Conservation (phyloP, 192 early-diverging fungal genomes). For the Entophlyctis luteolus region DNA sequence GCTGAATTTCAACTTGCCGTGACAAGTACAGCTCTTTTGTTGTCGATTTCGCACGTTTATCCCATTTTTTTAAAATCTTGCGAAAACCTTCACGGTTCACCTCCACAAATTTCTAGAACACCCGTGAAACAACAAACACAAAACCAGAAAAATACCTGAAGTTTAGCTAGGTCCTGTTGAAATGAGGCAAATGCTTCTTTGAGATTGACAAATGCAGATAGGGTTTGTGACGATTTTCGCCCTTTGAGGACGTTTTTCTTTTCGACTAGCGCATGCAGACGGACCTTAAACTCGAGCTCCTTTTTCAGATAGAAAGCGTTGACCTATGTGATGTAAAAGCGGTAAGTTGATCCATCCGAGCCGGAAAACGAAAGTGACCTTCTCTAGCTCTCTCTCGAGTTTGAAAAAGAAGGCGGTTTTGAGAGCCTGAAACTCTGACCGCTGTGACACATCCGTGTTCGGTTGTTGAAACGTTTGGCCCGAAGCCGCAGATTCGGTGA, state of each 20-base stretch:
- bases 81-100: slow-evolving; percentile 94
- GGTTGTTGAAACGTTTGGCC: not conserved
- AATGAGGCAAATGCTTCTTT: slow-evolving; percentile 89
- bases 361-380: slow-evolving; percentile 39
- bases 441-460: slow-evolving; percentile 8
- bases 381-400: slow-evolving; percentile 95
- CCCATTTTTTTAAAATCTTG: slow-evolving; percentile 99
- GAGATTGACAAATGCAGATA: slow-evolving; percentile 66
- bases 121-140: not conserved
- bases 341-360: not conserved
- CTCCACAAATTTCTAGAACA: slow-evolving; percentile 85
- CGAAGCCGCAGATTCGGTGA: slow-evolving; percentile 3
- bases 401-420: slow-evolving; percentile 98
- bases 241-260: slow-evolving; percentile 38
- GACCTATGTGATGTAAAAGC: slow-evolving; percentile 50
- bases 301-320: slow-evolving; percentile 96
- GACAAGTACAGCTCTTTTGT: slow-evolving; percentile 97
- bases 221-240: slow-evolving; percentile 37
- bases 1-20: slow-evolving; percentile 95
- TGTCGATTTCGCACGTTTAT: slow-evolving; percentile 94
- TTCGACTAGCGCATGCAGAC: slow-evolving; percentile 66
- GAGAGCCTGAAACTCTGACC: slow-evolving; percentile 64
- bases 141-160: slow-evolving; percentile 64
- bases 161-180: slow-evolving; percentile 88
- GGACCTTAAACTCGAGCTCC: slow-evolving; percentile 87